Evolutionary conservation across 352 stramenopile genomes (phyloP).

Genomic region (Blastocystis sp.): DNA sequence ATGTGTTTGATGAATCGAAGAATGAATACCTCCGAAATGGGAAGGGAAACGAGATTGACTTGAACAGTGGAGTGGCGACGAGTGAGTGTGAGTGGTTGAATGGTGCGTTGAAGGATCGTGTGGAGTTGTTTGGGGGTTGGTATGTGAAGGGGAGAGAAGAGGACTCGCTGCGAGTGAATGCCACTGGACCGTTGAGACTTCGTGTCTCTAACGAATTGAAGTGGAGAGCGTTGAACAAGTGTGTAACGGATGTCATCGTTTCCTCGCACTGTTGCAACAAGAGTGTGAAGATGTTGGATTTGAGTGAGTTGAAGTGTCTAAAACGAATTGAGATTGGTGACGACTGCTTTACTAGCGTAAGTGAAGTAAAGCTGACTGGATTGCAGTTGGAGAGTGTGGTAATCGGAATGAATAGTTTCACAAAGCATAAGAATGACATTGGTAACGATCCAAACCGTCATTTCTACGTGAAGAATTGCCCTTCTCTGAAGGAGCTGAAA

Average conservation of each 20-base stretch:
- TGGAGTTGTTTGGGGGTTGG: background rate
- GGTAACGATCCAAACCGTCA: background rate
- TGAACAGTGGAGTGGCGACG: background rate
- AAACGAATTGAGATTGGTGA: background rate
- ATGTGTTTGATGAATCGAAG: background rate
- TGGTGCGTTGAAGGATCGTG: background rate
- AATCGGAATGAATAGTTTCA: background rate
- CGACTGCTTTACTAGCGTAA: background rate
- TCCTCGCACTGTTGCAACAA: background rate
- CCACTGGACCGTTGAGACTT: background rate
- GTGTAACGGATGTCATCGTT: background rate
- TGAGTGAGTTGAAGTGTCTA: background rate
- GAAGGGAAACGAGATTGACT: conserved; percentile 11
- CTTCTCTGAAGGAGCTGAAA: background rate
- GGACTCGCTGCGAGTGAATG: background rate
- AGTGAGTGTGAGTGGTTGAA: background rate
- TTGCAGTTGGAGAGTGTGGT: background rate
- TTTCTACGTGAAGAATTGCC: background rate
- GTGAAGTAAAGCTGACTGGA: background rate
- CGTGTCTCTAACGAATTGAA: background rate
- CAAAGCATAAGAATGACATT: background rate
- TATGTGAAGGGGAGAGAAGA: background rate
- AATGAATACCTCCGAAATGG: background rate
- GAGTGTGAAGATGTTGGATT: background rate
- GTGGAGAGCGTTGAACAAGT: background rate